Conservation (phyloP, 805 yeast species). For the Jamesozyma spencerorum region DNA sequence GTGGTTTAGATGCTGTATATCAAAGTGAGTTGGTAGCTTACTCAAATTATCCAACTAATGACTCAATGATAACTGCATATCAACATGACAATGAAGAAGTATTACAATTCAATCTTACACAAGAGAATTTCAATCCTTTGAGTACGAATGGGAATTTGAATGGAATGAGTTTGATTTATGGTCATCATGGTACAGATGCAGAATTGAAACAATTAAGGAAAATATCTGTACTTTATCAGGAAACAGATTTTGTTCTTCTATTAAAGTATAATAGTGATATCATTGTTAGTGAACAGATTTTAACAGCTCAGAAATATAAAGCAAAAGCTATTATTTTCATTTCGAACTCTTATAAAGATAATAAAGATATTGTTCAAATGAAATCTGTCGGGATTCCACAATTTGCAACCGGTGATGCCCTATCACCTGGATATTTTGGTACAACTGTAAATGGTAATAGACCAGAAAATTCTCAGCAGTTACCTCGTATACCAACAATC, state of each 20-base stretch:
- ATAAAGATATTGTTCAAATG: conserved; percentile 26
- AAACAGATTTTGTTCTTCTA: conserved; percentile 39
- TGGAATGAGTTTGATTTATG: conserved; percentile 47
- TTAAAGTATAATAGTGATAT: conserved; percentile 47
- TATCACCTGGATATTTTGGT: conserved; percentile 57
- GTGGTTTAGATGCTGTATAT: conserved; percentile 39
- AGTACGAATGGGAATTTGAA: conserved; percentile 47
- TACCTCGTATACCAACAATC: conserved; percentile 64
- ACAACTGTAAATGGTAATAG: conserved; percentile 37
- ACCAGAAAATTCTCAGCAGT: conserved; percentile 38
- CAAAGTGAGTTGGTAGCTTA: conserved; percentile 40
- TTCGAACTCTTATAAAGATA: conserved; percentile 32
- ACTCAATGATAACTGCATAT: conserved; percentile 21
- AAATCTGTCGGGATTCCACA: conserved; percentile 47
- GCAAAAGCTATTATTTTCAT: conserved; percentile 62
- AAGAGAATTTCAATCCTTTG: conserved; percentile 55
- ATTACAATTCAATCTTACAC: conserved; percentile 19
- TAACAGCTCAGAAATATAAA: conserved; percentile 45
- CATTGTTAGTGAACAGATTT: conserved; percentile 40
- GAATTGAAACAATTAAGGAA: conserved; percentile 41
- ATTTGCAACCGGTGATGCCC: conserved; percentile 62
- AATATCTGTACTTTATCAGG: conserved; percentile 22
- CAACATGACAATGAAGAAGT: conserved; percentile 18
- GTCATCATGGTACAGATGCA: conserved; percentile 48
- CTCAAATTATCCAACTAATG: conserved; percentile 50